Evolutionary conservation across 176 grass and related monocot genomes (phyloP).

Genomic region (Bromus sterilis): DNA sequence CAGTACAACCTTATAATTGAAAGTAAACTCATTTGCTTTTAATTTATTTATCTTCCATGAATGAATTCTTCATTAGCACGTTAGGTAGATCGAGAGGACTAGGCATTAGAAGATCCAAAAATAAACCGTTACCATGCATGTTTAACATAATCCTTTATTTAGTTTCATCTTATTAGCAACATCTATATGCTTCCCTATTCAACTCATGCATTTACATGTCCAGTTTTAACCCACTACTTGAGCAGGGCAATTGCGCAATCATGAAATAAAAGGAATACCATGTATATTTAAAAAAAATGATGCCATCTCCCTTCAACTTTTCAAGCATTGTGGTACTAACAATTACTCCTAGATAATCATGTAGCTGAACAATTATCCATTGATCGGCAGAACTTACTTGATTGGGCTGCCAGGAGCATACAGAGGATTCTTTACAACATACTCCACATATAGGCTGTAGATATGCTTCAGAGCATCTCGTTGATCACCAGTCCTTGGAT

Average conservation of each 20-base stretch:
- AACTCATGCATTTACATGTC: background rate
- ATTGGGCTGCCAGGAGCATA: slow-evolving; percentile 69
- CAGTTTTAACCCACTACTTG: background rate
- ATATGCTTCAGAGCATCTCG: slow-evolving; percentile 82
- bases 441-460: slow-evolving; percentile 91
- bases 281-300: background rate
- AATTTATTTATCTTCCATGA: background rate
- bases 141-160: background rate
- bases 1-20: background rate
- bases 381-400: slow-evolving; percentile 40
- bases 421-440: slow-evolving; percentile 96
- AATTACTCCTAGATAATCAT: background rate
- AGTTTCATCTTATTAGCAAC: background rate
- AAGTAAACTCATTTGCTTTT: background rate
- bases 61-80: background rate
- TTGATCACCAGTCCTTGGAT: slow-evolving; percentile 89
- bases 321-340: background rate
- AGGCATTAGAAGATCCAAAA: background rate
- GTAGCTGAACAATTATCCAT: background rate
- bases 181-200: background rate
- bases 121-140: background rate
- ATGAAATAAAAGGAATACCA: background rate
- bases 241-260: background rate
- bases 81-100: background rate
- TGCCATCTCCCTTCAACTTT: background rate